Percentiles rank a stretch among this genome's conserved stretches.
These are phyloP conservation scores for Acanthamoeba quina DNA, from an alignment of 208 protist genomes.

Conservation along the genomic window DNA sequence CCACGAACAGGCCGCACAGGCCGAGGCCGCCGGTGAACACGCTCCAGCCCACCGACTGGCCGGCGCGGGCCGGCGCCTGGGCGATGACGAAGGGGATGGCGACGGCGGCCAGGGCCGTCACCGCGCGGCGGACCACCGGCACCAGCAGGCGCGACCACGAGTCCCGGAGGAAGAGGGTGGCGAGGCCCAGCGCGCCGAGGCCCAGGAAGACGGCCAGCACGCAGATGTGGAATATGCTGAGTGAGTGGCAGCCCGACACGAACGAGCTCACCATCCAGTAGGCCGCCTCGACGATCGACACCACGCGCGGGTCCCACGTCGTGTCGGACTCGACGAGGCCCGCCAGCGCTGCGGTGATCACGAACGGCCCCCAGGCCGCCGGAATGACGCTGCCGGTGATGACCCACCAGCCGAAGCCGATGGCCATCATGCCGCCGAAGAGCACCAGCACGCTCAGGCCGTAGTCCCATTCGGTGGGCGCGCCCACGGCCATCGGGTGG, in stretches of 20 bases:
- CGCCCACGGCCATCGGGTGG: not conserved
- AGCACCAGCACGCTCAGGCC: conserved; percentile 12
- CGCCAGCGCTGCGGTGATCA: conserved; percentile 19
- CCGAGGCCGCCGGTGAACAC: conserved; percentile 17
- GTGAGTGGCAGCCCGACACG: not conserved
- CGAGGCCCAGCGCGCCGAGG: not conserved
- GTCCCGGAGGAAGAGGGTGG: not conserved
- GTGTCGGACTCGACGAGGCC: not conserved
- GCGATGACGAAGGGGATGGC: conserved; percentile 53
- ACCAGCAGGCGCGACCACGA: not conserved
- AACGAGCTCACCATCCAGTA: conserved; percentile 49
- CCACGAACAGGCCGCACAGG: not conserved
- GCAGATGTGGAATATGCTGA: not conserved
- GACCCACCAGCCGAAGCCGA: conserved; percentile 54
- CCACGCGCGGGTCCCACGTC: conserved; percentile 18
- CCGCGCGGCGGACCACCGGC: not conserved
- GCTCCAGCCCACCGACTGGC: not conserved
- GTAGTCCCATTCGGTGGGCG: conserved; percentile 5
- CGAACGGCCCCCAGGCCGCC: conserved; percentile 2
- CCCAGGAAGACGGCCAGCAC: conserved; percentile 19
- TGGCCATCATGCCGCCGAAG: not conserved
- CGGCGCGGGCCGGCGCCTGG: conserved; percentile 11
- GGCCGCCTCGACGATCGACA: conserved; percentile 28
- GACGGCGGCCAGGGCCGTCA: not conserved
- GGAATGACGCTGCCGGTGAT: conserved; percentile 21